Percentiles rank a stretch among this genome's conserved stretches.
These are phyloP conservation scores for Berberis thunbergii DNA, from an alignment of 164 flowering plant species.

Conservation along the genomic window DNA sequence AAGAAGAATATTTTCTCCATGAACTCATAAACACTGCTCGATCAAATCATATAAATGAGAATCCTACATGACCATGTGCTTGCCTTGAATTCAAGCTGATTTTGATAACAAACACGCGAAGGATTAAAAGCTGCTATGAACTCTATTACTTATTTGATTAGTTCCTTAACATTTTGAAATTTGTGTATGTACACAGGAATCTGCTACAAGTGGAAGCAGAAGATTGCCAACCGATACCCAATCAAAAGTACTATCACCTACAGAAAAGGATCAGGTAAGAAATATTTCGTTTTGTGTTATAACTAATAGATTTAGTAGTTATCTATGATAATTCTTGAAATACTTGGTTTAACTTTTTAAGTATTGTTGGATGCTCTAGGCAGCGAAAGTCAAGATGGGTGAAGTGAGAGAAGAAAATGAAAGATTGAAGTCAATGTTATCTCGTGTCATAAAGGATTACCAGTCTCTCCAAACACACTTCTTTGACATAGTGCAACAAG, in stretches of 20 bases:
- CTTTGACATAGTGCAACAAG: slow-evolving; percentile 29
- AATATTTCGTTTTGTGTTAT: background rate
- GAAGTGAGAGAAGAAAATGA: slow-evolving; percentile 69
- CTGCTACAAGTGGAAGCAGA: background rate
- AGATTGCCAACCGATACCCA: slow-evolving; percentile 6
- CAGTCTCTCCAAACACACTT: slow-evolving; percentile 44
- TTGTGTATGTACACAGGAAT: slow-evolving; percentile 1
- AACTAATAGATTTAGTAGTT: background rate
- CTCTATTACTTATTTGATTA: too few species aligned
- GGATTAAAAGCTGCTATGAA: too few species aligned
- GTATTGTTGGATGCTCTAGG: slow-evolving; percentile 21
- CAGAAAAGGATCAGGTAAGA: slow-evolving; percentile 11
- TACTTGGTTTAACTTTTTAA: background rate
- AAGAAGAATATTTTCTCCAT: too few species aligned
- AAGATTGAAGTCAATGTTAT: slow-evolving; percentile 40
- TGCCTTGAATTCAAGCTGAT: background rate
- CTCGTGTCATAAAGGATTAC: slow-evolving; percentile 49
- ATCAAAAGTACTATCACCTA: slow-evolving; percentile 1
- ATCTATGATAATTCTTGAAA: background rate
- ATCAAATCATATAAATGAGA: too few species aligned
- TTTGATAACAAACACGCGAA: background rate
- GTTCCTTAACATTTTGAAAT: too few species aligned
- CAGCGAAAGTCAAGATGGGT: slow-evolving; percentile 60
- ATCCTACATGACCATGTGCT: too few species aligned
- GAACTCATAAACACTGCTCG: too few species aligned